Evolutionary conservation across 352 stramenopile species (phyloP).

Genomic region (Peronospora destructor): DNA sequence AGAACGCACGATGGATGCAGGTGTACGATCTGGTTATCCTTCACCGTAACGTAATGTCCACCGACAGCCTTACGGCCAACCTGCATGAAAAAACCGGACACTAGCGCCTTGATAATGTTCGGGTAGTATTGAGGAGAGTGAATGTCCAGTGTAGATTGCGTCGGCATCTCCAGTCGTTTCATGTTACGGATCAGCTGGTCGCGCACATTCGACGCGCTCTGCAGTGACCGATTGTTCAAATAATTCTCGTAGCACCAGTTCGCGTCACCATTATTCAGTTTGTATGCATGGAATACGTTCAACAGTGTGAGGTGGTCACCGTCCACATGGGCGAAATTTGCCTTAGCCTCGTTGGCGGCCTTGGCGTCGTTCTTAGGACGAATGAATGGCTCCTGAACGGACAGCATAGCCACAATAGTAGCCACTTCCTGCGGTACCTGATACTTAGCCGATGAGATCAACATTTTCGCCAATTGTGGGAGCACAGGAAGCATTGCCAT

Average conservation of each 20-base stretch:
- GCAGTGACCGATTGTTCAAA: constrained; percentile 93
- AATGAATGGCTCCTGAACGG: constrained; percentile 90
- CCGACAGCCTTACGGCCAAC: constrained; percentile 85
- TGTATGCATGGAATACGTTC: constrained; percentile 98
- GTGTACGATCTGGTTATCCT: constrained; percentile 98
- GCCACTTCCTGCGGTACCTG: constrained; percentile 95
- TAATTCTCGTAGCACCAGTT: constrained; percentile 99
- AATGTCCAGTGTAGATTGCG: constrained; percentile 70
- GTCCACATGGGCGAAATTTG: constrained; percentile 91
- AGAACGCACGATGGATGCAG: constrained; percentile 96
- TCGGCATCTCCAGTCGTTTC: constrained; percentile 87
- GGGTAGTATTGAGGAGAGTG: constrained; percentile 84
- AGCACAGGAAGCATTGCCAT: constrained; percentile 97
- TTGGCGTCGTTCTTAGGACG: constrained; percentile 95
- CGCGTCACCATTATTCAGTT: constrained; percentile 82
- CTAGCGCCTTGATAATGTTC: constrained; percentile 91
- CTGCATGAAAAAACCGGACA: constrained; percentile 97
- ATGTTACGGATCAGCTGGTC: constrained; percentile 96
- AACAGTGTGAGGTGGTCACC: constrained; percentile 97
- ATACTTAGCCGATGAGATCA: constrained; percentile 94
- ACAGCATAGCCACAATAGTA: constrained; percentile 96
- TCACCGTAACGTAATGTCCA: constrained; percentile 97
- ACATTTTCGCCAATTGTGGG: constrained; percentile 95
- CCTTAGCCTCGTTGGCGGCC: constrained; percentile 94
- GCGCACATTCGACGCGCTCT: constrained; percentile 91